Percentiles rank a stretch among this genome's conserved stretches.
phyloP scores from a whole-genome alignment of 306 rosid species.

The Cucumis hystrix region DNA sequence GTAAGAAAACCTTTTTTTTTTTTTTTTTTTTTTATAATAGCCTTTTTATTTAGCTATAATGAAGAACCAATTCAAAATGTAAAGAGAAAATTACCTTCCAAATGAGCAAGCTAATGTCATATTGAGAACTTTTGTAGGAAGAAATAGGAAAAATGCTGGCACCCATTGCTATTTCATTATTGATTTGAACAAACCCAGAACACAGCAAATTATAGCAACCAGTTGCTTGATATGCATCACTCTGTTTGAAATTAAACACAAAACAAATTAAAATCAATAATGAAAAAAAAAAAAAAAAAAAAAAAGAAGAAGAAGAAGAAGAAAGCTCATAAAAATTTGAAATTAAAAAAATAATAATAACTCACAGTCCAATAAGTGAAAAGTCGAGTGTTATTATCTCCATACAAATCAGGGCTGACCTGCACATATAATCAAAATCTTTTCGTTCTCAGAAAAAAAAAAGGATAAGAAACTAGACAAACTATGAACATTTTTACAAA shows the following conservation, averaged over 20 bases:
- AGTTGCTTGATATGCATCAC: conserved; percentile 97
- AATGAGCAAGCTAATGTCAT: conserved; percentile 71
- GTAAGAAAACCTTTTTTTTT: neutral
- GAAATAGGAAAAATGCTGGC: conserved; percentile 90
- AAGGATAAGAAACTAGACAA: neutral
- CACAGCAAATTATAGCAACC: conserved; percentile 99
- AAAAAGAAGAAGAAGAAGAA: neutral
- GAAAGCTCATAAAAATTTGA: neutral
- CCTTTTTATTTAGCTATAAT: too few species aligned
- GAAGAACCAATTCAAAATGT: neutral
- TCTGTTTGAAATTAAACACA: conserved; percentile 24
- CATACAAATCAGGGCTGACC: conserved; percentile 90
- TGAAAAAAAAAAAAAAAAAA: neutral
- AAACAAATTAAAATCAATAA: neutral
- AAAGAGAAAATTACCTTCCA: conserved; percentile 60
- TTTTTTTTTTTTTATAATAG: too few species aligned
- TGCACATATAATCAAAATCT: conserved; percentile 11
- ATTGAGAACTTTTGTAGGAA: conserved; percentile 40
- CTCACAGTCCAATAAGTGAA: conserved; percentile 98
- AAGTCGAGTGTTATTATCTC: conserved; percentile 84
- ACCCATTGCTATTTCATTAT: conserved; percentile 79
- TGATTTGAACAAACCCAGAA: conserved; percentile 87
- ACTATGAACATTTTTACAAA: neutral
- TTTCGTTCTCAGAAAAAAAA: neutral
- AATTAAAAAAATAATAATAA: neutral